Base-by-base conservation (phyloP, 352 stramenopile species). In the Globisporangium canariense region DNA sequence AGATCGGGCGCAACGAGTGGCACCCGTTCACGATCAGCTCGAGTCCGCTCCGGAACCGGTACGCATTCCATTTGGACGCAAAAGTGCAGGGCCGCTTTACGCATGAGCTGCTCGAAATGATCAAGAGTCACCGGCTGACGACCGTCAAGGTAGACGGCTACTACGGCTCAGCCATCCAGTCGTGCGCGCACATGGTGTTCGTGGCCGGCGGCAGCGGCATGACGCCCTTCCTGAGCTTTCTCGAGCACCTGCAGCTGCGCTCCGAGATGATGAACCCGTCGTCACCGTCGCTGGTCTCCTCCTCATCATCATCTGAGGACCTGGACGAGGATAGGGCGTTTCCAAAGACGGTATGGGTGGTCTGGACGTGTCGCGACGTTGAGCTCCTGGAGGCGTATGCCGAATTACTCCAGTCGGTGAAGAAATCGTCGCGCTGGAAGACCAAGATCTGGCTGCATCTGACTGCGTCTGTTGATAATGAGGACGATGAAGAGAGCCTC, bases 1-100 rank as follows among this genome's bases (percentile, higher is more conserved):
- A 75, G 9, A 78, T 91, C 49, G 70, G 69, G n/a, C 64, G 51
- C 22, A 79, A 70, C n/a, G 68, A 87, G 58, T 93, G 82, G 84
- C 84, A 93, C 30, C 82, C 82, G 11, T 85, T 93, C 58, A 86
- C 74, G 7, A 88, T 93, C 59, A 85, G 77, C 47, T 91, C 82
- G 5, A 90, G 79, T 69, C 77, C 82, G 11, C 57, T 86, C 45
- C 59, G 71, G 55, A 71, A 77, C 54, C 58, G 64, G 25, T 64
- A 77, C 60, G 69, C 78, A 7, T 79, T 93, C 32, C 51, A 74
- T 22, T 36, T 93, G 18, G 77, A 88, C 45, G 73, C 78, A 2
- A 91, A 89, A 53, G 78, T 89, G 13, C 79, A 91, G 62, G 78
- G 82, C 22, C 34, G 59, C 0, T 93, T 93, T 60, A 93, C 84